Conservation (phyloP, 306 rosid species). For the Vicia villosa region DNA sequence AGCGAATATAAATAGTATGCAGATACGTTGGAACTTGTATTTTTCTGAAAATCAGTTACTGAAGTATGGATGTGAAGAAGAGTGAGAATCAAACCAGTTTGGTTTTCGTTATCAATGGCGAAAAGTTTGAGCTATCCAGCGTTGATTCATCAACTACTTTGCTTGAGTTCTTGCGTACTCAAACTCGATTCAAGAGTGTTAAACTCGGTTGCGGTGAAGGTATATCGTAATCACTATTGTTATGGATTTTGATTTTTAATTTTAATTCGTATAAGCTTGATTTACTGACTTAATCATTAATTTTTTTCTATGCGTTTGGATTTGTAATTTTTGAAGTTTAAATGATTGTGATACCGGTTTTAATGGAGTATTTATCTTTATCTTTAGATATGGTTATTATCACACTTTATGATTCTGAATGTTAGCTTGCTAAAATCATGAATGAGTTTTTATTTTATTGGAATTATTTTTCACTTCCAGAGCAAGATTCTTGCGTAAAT, state of each 20-base stretch:
- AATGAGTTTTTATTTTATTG: constrained; percentile 8
- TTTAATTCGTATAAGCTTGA: background rate
- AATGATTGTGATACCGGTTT: background rate
- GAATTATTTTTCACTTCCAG: constrained; percentile 14
- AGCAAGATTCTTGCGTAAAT: too few relatives aligned
- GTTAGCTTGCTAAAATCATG: constrained; percentile 19
- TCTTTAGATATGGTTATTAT: background rate
- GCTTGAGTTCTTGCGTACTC: constrained; percentile 71
- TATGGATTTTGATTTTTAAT: background rate
- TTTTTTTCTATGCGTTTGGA: background rate
- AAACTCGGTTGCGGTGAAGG: constrained; percentile 98
- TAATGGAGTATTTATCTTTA: background rate
- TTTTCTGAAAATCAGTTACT: background rate
- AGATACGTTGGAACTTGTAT: too few relatives aligned
- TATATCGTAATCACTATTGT: constrained; percentile 19
- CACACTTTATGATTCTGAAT: background rate
- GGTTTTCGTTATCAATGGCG: constrained; percentile 68
- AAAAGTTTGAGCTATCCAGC: constrained; percentile 55
- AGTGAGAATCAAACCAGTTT: constrained; percentile 30
- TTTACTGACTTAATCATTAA: background rate
- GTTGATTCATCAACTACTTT: constrained; percentile 77
- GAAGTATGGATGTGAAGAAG: constrained; percentile 38
- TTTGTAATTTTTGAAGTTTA: background rate
- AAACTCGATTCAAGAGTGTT: constrained; percentile 77
- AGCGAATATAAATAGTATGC: too few relatives aligned